phyloP scores from a whole-genome alignment of 345 rosid genomes.

The Eucalyptus curtisii region DNA sequence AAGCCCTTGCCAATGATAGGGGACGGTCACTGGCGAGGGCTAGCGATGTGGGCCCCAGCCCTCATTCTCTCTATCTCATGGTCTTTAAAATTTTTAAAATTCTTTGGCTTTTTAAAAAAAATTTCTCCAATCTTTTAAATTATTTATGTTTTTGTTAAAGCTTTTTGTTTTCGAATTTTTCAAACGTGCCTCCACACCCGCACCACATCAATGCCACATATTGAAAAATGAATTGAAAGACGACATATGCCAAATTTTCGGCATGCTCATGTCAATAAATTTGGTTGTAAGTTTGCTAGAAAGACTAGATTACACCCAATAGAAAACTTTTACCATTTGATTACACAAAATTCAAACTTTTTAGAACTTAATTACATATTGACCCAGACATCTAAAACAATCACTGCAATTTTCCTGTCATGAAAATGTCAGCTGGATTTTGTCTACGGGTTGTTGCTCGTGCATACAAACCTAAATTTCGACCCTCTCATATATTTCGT shows the following conservation, averaged over 20 bases:
- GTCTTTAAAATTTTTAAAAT: neutral
- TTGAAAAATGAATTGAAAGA: neutral
- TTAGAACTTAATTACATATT: neutral
- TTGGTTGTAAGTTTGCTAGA: neutral
- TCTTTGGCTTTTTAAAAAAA: neutral
- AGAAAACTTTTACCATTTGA: rapidly evolving
- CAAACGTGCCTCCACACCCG: neutral
- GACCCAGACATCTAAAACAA: rapidly evolving
- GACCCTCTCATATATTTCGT: neutral
- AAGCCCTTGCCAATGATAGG: neutral
- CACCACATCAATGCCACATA: neutral
- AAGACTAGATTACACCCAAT: neutral
- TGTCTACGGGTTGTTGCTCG: neutral
- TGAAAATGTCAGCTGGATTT: neutral
- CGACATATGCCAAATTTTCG: neutral
- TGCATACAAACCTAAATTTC: neutral
- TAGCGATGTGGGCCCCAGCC: neutral
- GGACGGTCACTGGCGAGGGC: neutral
- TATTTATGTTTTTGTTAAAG: neutral
- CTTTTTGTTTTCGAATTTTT: neutral
- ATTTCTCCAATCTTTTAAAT: neutral
- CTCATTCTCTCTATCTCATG: neutral
- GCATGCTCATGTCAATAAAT: neutral
- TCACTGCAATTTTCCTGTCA: neutral
- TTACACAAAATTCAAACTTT: neutral